Evolutionary conservation across 345 rosid genomes (phyloP).

Genomic region (Kandelia obovata): DNA sequence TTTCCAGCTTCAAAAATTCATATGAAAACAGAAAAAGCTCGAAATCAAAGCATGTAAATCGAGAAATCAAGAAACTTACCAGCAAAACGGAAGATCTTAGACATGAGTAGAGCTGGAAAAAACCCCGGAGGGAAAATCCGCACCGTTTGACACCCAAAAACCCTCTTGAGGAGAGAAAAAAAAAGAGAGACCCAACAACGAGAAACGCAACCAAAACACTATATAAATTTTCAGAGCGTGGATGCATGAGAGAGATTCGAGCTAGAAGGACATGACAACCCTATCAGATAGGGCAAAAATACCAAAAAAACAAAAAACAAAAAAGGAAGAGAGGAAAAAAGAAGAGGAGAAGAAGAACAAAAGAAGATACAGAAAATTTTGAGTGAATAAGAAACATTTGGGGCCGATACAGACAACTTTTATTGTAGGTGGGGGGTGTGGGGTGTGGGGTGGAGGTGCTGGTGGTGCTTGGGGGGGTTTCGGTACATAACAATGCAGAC

Average conservation of each 20-base stretch:
- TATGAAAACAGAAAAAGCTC: slow-evolving; percentile 5
- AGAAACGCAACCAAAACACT: slow-evolving; percentile 15
- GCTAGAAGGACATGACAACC: slow-evolving; percentile 46
- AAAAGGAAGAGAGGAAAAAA: background rate
- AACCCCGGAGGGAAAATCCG: slow-evolving; percentile 39
- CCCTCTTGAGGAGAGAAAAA: slow-evolving; percentile 84
- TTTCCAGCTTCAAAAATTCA: background rate
- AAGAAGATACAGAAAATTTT: background rate
- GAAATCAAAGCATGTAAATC: background rate
- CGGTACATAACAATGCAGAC: slow-evolving; percentile 33
- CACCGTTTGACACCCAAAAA: slow-evolving; percentile 43
- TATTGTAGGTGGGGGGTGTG: slow-evolving; percentile 4
- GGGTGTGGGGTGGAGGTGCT: too few species aligned
- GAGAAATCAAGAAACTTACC: slow-evolving; percentile 39
- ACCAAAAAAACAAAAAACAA: background rate
- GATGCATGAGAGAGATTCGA: slow-evolving; percentile 50
- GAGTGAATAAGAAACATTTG: background rate
- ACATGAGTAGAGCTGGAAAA: slow-evolving; percentile 60
- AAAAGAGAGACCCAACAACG: slow-evolving; percentile 41
- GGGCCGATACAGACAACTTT: background rate
- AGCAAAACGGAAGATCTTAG: slow-evolving; percentile 60
- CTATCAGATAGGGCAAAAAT: slow-evolving; percentile 88
- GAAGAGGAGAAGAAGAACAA: background rate
- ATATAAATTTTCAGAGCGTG: slow-evolving; percentile 19
- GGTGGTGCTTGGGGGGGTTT: slow-evolving; percentile 7